These are phyloP conservation scores for Penicillium waksmanii DNA, from an alignment of 495 filamentous ascomycete species.

Conservation along the genomic window DNA sequence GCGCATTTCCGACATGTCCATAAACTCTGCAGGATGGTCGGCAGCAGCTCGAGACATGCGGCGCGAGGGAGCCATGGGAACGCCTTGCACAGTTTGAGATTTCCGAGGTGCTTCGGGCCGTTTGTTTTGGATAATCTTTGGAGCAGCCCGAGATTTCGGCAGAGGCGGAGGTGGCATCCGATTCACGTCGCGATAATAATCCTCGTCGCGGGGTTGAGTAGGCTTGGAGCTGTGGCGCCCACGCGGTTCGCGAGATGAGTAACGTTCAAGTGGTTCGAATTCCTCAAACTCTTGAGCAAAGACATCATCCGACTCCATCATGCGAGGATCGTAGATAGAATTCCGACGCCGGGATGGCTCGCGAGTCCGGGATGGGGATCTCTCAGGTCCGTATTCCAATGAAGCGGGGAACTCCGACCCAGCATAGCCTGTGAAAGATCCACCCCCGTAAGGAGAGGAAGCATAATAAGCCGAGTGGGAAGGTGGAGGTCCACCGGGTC, in stretches of 20 bases:
- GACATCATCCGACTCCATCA: slow-evolving; percentile 28
- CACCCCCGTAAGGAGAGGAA: slow-evolving; percentile 33
- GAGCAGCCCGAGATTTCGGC: slow-evolving; percentile 33
- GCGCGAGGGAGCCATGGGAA: slow-evolving; percentile 26
- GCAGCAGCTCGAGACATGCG: slow-evolving; percentile 34
- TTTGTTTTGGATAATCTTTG: slow-evolving; percentile 43
- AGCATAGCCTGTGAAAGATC: slow-evolving; percentile 24
- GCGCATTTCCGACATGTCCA: slow-evolving; percentile 40
- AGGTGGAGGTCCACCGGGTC: slow-evolving; percentile 40
- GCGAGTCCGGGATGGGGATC: slow-evolving; percentile 38
- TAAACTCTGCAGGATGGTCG: slow-evolving; percentile 6
- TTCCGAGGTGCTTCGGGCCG: slow-evolving; percentile 38
- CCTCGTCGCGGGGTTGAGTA: slow-evolving; percentile 41
- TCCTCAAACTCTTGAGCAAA: slow-evolving; percentile 34
- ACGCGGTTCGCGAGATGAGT: slow-evolving; percentile 7
- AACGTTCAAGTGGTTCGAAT: slow-evolving; percentile 29
- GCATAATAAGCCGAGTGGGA: slow-evolving; percentile 44
- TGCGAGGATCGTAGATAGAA: slow-evolving; percentile 39
- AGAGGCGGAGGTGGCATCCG: slow-evolving; percentile 48
- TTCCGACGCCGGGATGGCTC: slow-evolving; percentile 38
- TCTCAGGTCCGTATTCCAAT: slow-evolving; percentile 33
- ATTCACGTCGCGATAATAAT: slow-evolving; percentile 31
- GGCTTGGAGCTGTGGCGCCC: slow-evolving; percentile 16
- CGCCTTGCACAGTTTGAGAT: slow-evolving; percentile 26
- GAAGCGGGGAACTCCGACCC: slow-evolving; percentile 28